Evolutionary conservation across 495 filamentous ascomycete genomes (phyloP).

Genomic region (Daldinia grandis): DNA sequence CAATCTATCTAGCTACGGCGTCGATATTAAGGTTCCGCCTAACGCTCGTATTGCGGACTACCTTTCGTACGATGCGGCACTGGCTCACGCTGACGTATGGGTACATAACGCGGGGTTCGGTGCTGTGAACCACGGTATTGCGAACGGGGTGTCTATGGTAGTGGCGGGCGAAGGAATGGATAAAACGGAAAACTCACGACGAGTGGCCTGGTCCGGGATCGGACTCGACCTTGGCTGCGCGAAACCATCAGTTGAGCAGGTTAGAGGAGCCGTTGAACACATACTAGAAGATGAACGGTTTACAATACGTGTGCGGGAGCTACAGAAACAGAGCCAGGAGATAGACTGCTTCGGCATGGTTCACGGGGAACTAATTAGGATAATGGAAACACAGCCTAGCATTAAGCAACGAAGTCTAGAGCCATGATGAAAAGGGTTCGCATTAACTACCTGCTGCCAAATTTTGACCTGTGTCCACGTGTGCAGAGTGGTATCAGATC

Average conservation of each 20-base stretch:
- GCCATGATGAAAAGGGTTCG: constrained; percentile 1
- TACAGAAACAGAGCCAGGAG: constrained; percentile 39
- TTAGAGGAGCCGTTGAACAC: constrained; percentile 42
- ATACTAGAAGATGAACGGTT: constrained; percentile 34
- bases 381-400: constrained; percentile 24
- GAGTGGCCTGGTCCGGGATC: constrained; percentile 48
- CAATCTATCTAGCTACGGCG: constrained; percentile 17
- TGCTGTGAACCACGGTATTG: constrained; percentile 50
- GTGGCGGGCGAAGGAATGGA: constrained; percentile 50
- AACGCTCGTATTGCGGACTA: constrained; percentile 49
- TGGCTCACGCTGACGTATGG: constrained; percentile 50
- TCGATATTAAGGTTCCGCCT: constrained; percentile 20
- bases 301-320: constrained; percentile 15
- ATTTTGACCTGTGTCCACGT: neutral
- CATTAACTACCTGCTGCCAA: constrained; percentile 6
- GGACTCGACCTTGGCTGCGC: constrained; percentile 46
- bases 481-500: constrained; percentile 15
- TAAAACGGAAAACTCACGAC: constrained; percentile 48
- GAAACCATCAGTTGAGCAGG: constrained; percentile 34
- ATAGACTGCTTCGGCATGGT: constrained; percentile 39
- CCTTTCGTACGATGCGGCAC: constrained; percentile 48
- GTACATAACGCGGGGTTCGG: constrained; percentile 54
- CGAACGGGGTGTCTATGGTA: constrained; percentile 52
- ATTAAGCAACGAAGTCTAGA: constrained; percentile 16
- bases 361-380: constrained; percentile 37